phyloP scores from a whole-genome alignment of 192 early-diverging fungal species.

The Backusella australiensis region DNA sequence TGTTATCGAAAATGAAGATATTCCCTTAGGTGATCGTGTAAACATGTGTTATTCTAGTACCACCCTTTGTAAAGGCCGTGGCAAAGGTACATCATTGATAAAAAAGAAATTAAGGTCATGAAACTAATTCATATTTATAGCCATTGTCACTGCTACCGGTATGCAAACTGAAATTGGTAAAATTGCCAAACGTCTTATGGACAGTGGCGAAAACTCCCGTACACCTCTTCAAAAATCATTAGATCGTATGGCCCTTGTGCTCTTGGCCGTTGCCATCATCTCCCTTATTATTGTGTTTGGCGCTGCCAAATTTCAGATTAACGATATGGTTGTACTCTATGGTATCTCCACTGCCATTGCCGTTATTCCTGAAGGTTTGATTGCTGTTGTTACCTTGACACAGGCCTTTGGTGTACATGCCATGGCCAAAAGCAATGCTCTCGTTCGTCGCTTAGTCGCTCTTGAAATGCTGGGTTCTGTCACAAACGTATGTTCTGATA shows the following conservation, averaged over 20 bases:
- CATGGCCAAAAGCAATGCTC: slow-evolving; percentile 84
- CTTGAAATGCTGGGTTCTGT: slow-evolving; percentile 92
- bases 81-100: slow-evolving; percentile 39
- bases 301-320: slow-evolving; percentile 59
- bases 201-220: slow-evolving; percentile 44
- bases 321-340: slow-evolving; percentile 60
- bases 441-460: slow-evolving; percentile 85
- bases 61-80: slow-evolving; percentile 84
- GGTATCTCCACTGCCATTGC: slow-evolving; percentile 88
- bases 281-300: slow-evolving; percentile 87
- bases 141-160: slow-evolving; percentile 81
- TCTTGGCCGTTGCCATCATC: slow-evolving; percentile 70
- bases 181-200: slow-evolving; percentile 82
- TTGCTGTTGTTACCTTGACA: slow-evolving; percentile 92
- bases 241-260: slow-evolving; percentile 71
- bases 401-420: slow-evolving; percentile 88
- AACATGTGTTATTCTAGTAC: slow-evolving; percentile 93
- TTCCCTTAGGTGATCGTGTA: slow-evolving; percentile 88
- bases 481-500: slow-evolving; percentile 95
- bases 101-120: not conserved
- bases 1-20: slow-evolving; percentile 62
- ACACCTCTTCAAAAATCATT: slow-evolving; percentile 71
- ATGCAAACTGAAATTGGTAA: slow-evolving; percentile 89
- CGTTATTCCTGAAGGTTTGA: slow-evolving; percentile 95
- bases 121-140: slow-evolving; percentile 24